These are phyloP conservation scores for Trametes cinnabarina DNA, from an alignment of 768 basidiomycete species.

Conservation along the genomic window DNA sequence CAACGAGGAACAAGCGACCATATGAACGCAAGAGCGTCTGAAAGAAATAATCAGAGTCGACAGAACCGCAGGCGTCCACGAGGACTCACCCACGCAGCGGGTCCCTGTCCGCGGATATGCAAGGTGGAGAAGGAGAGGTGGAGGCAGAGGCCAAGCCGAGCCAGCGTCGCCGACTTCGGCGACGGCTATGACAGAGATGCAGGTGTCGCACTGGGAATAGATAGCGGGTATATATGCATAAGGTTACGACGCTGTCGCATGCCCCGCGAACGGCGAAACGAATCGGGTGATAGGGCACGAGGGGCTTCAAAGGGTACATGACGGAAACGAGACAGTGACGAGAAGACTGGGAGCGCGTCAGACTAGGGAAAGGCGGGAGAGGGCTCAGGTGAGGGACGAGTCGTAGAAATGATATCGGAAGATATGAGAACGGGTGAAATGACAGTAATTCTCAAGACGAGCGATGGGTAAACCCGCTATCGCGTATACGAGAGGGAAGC, in stretches of 20 bases:
- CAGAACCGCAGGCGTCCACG: not conserved
- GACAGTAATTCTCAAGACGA: slow-evolving; percentile 7
- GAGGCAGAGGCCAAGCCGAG: not conserved
- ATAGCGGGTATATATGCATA: slow-evolving; percentile 13
- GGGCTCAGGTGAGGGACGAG: not conserved
- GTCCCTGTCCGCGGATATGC: slow-evolving; percentile 5
- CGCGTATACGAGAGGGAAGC: not conserved
- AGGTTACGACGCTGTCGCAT: slow-evolving; percentile 16
- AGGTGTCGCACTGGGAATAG: slow-evolving; percentile 8
- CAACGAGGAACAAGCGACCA: not conserved
- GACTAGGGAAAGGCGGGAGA: not conserved
- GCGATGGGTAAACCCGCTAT: not conserved
- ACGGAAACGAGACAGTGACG: not conserved
- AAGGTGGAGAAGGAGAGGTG: not conserved
- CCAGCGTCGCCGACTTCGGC: not conserved
- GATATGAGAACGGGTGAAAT: not conserved
- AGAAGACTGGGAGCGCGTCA: not conserved
- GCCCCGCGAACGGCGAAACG: slow-evolving; percentile 1
- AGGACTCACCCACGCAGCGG: slow-evolving; percentile 2
- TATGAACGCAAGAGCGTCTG: not conserved
- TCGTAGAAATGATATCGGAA: slow-evolving; percentile 7
- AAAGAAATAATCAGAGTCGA: not conserved
- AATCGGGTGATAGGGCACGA: not conserved
- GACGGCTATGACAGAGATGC: not conserved
- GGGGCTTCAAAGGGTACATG: not conserved